Evolutionary conservation across 441 rosid species (phyloP).

Genomic region (Theobroma grandiflorum): DNA sequence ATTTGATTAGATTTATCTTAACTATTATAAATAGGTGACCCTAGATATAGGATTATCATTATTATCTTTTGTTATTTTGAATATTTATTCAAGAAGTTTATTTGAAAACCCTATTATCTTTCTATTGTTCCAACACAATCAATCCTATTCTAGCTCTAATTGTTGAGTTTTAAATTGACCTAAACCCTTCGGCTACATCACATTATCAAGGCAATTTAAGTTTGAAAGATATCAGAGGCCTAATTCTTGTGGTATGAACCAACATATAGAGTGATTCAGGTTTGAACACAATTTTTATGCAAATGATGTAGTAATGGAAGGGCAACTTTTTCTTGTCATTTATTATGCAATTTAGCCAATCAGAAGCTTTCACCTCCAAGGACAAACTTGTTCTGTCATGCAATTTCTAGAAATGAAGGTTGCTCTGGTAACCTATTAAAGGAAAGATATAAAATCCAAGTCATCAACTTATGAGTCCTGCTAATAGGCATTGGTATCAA

Average conservation of each 20-base stretch:
- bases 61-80: too few species aligned
- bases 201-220: background rate
- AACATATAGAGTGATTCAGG: background rate
- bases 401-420: slow-evolving; percentile 6
- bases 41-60: too few species aligned
- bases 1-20: too few species aligned
- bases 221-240: slow-evolving; percentile 1
- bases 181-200: too few species aligned
- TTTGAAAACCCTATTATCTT: too few species aligned
- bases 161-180: too few species aligned
- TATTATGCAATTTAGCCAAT: background rate
- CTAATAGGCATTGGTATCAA: background rate
- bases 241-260: background rate
- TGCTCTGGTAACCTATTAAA: background rate
- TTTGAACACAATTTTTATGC: background rate
- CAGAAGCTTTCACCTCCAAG: slow-evolving; percentile 7
- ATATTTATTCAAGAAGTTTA: too few species aligned
- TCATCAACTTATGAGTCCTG: background rate
- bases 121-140: too few species aligned
- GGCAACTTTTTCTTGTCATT: background rate
- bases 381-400: background rate
- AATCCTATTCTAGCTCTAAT: too few species aligned
- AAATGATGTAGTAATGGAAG: background rate
- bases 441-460: slow-evolving; percentile 6
- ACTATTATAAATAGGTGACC: too few species aligned